These are phyloP conservation scores for Inga leiocalycina DNA, from an alignment of 306 rosid species.

Conservation along the genomic window DNA sequence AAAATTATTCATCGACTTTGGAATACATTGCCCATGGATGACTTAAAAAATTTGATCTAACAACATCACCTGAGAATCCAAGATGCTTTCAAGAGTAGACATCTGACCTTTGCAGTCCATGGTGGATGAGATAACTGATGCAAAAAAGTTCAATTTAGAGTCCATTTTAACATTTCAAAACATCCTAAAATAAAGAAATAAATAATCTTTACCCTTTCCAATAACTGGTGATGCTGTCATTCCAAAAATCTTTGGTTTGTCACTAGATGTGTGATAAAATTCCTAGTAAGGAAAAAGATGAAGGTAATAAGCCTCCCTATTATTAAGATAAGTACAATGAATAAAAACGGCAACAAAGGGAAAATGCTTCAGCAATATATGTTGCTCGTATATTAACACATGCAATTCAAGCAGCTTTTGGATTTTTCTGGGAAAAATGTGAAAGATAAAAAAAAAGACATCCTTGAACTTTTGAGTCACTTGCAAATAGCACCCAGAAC, in stretches of 20 bases:
- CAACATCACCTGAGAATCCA: constrained; percentile 62
- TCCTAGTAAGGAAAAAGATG: constrained; percentile 49
- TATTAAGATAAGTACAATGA: neutral
- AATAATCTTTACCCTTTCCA: constrained; percentile 47
- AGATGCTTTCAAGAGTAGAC: constrained; percentile 59
- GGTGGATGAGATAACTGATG: constrained; percentile 61
- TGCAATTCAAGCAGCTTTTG: neutral
- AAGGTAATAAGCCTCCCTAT: neutral
- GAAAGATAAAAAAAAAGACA: neutral
- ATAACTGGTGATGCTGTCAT: constrained; percentile 72
- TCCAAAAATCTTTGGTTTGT: constrained; percentile 72
- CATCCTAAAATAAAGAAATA: neutral
- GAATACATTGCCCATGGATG: neutral
- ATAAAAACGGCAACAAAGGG: neutral
- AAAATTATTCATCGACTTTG: constrained; percentile 8
- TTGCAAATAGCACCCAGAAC: neutral
- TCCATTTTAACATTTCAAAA: constrained; percentile 13
- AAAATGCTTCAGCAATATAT: neutral
- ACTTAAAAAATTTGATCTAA: neutral
- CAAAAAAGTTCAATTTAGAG: constrained; percentile 14
- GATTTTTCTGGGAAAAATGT: neutral
- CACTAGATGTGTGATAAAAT: constrained; percentile 54
- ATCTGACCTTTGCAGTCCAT: constrained; percentile 61
- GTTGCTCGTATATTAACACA: neutral
- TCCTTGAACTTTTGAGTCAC: neutral